These are phyloP conservation scores for Talaromyces albobiverticillius DNA, from an alignment of 2,329 filamentous ascomycete species.

Conservation along the genomic window DNA sequence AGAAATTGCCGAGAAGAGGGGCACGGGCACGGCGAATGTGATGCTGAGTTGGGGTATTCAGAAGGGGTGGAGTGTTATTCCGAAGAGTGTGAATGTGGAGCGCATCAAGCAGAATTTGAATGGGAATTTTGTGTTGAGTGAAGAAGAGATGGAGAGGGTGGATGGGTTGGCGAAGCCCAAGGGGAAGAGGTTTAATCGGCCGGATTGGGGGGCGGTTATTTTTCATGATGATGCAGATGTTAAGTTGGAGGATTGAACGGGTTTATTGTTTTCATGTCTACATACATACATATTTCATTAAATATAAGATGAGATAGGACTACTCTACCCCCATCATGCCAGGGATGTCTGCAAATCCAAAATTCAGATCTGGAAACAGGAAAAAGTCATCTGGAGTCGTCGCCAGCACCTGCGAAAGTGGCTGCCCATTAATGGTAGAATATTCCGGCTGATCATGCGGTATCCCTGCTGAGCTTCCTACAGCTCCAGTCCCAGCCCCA, in stretches of 20 bases:
- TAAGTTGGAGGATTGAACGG: conserved; percentile 22
- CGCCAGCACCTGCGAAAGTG: not conserved
- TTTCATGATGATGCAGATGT: conserved; percentile 24
- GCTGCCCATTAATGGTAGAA: not conserved
- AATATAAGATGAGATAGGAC: no score
- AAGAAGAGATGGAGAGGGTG: conserved; percentile 15
- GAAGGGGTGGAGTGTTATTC: conserved; percentile 50
- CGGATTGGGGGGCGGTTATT: conserved; percentile 22
- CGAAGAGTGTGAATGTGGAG: conserved; percentile 46
- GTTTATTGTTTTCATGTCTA: not conserved
- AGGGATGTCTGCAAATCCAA: conserved; percentile 3
- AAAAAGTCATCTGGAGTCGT: conserved; percentile 8
- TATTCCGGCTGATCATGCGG: conserved; percentile 2
- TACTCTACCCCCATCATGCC: conserved; percentile 6
- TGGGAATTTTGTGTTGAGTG: conserved; percentile 17
- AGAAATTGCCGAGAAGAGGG: conserved; percentile 56
- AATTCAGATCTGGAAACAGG: conserved; percentile 9
- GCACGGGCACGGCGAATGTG: conserved; percentile 58
- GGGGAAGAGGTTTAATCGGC: conserved; percentile 22
- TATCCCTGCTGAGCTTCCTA: not conserved
- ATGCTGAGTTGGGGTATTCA: conserved; percentile 50
- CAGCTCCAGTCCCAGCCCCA: not conserved
- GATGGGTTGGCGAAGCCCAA: conserved; percentile 14
- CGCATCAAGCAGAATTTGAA: conserved; percentile 50
- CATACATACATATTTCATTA: not conserved